These are phyloP conservation scores for Candida corydali DNA, from an alignment of 805 yeast species.

Conservation along the genomic window DNA sequence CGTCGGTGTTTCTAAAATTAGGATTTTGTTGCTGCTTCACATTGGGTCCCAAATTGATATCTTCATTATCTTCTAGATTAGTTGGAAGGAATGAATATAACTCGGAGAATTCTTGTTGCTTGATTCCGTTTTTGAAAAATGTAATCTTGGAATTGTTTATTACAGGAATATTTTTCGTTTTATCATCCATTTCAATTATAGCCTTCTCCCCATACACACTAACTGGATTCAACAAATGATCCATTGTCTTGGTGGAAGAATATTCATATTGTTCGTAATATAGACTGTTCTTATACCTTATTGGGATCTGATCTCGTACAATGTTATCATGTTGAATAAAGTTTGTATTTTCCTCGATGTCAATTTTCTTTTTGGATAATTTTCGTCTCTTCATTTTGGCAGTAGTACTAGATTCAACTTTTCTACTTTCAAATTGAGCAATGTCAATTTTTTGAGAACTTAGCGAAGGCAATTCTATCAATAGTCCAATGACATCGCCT, in stretches of 20 bases:
- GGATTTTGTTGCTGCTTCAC: slow-evolving; percentile 34
- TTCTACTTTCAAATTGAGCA: slow-evolving; percentile 17
- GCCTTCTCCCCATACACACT: slow-evolving; percentile 69
- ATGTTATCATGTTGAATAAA: slow-evolving; percentile 39
- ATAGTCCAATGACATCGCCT: slow-evolving; percentile 83
- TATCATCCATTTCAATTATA: slow-evolving; percentile 42
- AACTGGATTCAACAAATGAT: slow-evolving; percentile 68
- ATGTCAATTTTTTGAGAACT: slow-evolving; percentile 42
- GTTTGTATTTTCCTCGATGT: slow-evolving; percentile 13
- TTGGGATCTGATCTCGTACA: slow-evolving; percentile 81
- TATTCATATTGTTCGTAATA: slow-evolving; percentile 87
- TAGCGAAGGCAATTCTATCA: slow-evolving; percentile 62
- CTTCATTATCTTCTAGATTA: slow-evolving; percentile 47
- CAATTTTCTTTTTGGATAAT: slow-evolving; percentile 14
- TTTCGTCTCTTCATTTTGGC: slow-evolving; percentile 13
- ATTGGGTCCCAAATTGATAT: slow-evolving; percentile 19
- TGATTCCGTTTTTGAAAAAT: slow-evolving; percentile 75
- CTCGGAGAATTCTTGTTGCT: slow-evolving; percentile 59
- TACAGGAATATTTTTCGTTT: slow-evolving; percentile 35
- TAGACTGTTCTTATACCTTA: slow-evolving; percentile 69
- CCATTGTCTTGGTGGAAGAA: slow-evolving; percentile 63
- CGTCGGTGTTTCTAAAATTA: slow-evolving; percentile 52
- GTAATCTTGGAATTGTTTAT: slow-evolving; percentile 57
- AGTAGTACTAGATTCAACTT: slow-evolving; percentile 5
- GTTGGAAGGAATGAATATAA: slow-evolving; percentile 80